Evolutionary conservation across 2,329 filamentous ascomycete genomes (phyloP).

Genomic region (Bipolaris zeicola): DNA sequence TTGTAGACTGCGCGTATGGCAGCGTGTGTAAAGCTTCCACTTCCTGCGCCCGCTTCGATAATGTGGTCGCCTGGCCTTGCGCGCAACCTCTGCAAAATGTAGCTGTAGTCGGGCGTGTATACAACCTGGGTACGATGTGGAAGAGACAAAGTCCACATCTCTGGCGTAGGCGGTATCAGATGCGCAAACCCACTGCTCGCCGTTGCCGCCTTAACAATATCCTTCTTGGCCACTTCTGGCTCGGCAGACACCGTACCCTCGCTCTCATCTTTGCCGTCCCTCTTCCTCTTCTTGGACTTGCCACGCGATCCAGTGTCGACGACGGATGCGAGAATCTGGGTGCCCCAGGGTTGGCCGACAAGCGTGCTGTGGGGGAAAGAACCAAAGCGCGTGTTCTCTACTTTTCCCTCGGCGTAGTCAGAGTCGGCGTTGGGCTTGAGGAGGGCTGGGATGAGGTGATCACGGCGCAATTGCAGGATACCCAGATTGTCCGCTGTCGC

Average conservation of each 20-base stretch:
- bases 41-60: slow-evolving; percentile 82
- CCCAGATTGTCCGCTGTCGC: slow-evolving; percentile 72
- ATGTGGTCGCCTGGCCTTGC: slow-evolving; percentile 73
- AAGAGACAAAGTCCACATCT: slow-evolving; percentile 79
- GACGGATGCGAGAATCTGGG: slow-evolving; percentile 84
- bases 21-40: slow-evolving; percentile 83
- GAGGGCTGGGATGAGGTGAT: slow-evolving; percentile 78
- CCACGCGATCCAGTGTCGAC: slow-evolving; percentile 92
- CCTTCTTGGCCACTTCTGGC: slow-evolving; percentile 42
- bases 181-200: slow-evolving; percentile 74
- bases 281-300: slow-evolving; percentile 59
- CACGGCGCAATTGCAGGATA: slow-evolving; percentile 86
- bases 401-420: slow-evolving; percentile 54
- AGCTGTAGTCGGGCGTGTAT: slow-evolving; percentile 86
- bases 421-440: slow-evolving; percentile 47
- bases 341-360: slow-evolving; percentile 82
- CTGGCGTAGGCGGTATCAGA: slow-evolving; percentile 77
- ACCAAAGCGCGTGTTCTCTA: slow-evolving; percentile 89
- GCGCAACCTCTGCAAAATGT: slow-evolving; percentile 76
- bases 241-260: slow-evolving; percentile 20
- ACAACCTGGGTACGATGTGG: slow-evolving; percentile 86
- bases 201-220: slow-evolving; percentile 51
- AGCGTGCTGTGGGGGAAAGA: slow-evolving; percentile 64
- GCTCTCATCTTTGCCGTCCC: slow-evolving; percentile 46
- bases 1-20: slow-evolving; percentile 76